Evolutionary conservation across 1,284 basidiomycete species (phyloP).

Genomic region (Apiotrichum montevideense): DNA sequence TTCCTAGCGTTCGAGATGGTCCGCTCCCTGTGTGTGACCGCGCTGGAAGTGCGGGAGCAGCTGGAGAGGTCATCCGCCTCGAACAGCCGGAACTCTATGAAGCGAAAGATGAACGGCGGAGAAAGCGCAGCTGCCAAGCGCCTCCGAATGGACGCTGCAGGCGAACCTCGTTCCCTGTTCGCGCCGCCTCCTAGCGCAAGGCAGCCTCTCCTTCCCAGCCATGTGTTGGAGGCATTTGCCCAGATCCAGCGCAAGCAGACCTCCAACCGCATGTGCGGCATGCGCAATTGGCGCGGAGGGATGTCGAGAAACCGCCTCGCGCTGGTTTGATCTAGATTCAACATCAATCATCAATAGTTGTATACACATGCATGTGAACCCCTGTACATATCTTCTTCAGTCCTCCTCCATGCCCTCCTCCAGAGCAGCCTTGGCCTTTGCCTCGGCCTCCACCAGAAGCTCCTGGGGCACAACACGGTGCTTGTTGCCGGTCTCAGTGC

Average conservation of each 20-base stretch:
- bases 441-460: constrained; percentile 76
- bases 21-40: constrained; percentile 79
- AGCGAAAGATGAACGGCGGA: constrained; percentile 32
- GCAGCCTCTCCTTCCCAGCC: constrained; percentile 68
- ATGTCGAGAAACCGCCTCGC: constrained; percentile 69
- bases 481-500: constrained; percentile 71
- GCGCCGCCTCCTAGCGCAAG: constrained; percentile 70
- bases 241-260: constrained; percentile 79
- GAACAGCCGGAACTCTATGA: constrained; percentile 7
- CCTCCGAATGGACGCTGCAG: constrained; percentile 51
- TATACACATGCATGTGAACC: constrained; percentile 14
- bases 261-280: constrained; percentile 68
- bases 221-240: constrained; percentile 82
- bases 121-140: constrained; percentile 37
- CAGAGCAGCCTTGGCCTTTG: constrained; percentile 79
- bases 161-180: constrained; percentile 58
- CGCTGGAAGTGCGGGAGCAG: constrained; percentile 58
- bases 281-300: constrained; percentile 80
- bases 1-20: constrained; percentile 98
- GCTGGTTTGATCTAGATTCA: constrained; percentile 57
- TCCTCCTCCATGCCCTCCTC: constrained; percentile 75
- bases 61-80: constrained; percentile 22
- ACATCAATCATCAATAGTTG: not conserved
- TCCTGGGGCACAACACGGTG: constrained; percentile 81
- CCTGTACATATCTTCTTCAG: constrained; percentile 21